These are phyloP conservation scores for Batrachochytrium dendrobatidis DNA, from an alignment of 371 early-diverging fungal genomes.

Conservation along the genomic window DNA sequence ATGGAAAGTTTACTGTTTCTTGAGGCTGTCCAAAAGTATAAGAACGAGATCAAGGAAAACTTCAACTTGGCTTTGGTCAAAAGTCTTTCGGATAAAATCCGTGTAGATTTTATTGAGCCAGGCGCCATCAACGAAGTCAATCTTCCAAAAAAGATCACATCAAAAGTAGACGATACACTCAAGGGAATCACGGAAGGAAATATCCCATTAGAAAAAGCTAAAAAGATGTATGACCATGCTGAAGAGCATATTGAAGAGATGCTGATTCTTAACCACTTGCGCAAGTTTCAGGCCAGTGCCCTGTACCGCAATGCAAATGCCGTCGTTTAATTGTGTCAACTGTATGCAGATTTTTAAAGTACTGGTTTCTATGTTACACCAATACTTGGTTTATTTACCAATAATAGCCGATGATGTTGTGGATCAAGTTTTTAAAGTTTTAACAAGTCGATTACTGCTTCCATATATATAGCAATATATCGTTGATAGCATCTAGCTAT, in stretches of 20 bases:
- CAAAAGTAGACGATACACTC: not conserved
- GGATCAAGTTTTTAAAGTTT: too few species aligned
- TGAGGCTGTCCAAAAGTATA: not conserved
- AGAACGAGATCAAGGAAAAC: not conserved
- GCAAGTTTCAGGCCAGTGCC: not conserved
- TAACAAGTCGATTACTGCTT: too few species aligned
- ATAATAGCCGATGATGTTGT: too few species aligned
- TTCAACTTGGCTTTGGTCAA: not conserved
- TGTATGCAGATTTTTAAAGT: too few species aligned
- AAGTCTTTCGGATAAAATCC: not conserved
- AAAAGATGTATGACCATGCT: not conserved
- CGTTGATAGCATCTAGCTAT: too few species aligned
- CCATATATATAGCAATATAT: too few species aligned
- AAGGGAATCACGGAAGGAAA: not conserved
- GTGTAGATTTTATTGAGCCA: not conserved
- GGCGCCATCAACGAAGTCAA: not conserved
- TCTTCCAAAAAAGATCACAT: not conserved
- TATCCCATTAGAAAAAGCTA: not conserved
- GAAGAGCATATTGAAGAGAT: not conserved
- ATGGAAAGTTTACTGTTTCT: conserved; percentile 1
- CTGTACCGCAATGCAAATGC: not conserved
- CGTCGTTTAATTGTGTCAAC: too few species aligned
- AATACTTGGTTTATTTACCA: too few species aligned
- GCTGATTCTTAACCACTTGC: not conserved
- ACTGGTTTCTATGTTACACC: too few species aligned